Base-by-base conservation (phyloP, 306 rosid genomes). In the Vigna angularis region DNA sequence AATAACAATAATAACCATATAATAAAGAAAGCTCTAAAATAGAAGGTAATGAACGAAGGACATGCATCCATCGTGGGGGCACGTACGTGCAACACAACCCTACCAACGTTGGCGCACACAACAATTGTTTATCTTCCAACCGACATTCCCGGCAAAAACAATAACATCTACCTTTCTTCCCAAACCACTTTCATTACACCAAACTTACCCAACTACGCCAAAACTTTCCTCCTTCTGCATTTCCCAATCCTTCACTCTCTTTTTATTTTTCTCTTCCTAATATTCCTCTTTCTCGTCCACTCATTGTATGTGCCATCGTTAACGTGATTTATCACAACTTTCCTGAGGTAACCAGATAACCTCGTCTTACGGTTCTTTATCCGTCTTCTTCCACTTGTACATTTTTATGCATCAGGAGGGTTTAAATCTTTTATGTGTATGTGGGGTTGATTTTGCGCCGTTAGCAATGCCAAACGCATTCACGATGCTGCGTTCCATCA, bases 61-160 rank as follows among this genome's bases (percentile, higher is more conserved):
- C 71, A 72, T 72, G 82, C 68, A 16, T 71, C 82, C 79, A 71
- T 71, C 76, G 76, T 81, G 81, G 62, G 52, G 56, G 79, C 80
- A 72, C 80, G 80, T 66, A 77, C 56, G 9, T 7, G 38, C 53
- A 42, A 20, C 55, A 56, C 68, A 57, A 72, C 63, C 81, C 63
- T 65, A 57, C 57, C 45, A 79, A 70, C 42, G 70, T 58, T 78
- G 82, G 75, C 61, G 17, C 75, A 56, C 17, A 42, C 47, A 42
- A 42, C 47, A 42, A 42, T 42, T 42, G 12, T 42, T 42, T 42
- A 42, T 70, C 15, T 2, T 15, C 65, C n/a, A n/a, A 22, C 68
- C 86, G 86, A 83, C 16, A 64, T 83, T 79, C 83, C 24, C 81
- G 86, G 66, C 1, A 67, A 74, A 58, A 42, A 73, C 47, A 79